Percentiles rank a stretch among this genome's conserved stretches.
phyloP scores from a whole-genome alignment of 2,329 filamentous ascomycete species.

The Paramyrothecium sp. region DNA sequence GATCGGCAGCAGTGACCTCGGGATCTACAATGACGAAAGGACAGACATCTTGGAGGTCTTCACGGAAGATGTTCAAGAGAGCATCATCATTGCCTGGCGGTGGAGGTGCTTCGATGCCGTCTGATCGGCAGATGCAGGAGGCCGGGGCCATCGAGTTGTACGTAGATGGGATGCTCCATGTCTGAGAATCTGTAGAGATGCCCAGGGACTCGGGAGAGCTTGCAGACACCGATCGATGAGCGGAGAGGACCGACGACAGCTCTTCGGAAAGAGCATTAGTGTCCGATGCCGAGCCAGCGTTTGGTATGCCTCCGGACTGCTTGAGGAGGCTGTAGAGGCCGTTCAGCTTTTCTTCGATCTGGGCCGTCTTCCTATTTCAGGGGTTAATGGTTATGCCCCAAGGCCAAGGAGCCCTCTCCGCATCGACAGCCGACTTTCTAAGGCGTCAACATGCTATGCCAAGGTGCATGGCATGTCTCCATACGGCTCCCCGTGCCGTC shows the following conservation, averaged over 20 bases:
- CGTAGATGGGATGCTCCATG: slow-evolving; percentile 32
- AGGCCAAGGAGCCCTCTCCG: too few relatives aligned
- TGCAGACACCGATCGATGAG: slow-evolving; percentile 13
- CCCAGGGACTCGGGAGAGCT: slow-evolving; percentile 9
- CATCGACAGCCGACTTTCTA: too few relatives aligned
- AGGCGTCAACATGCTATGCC: neutral
- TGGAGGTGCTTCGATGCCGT: slow-evolving; percentile 33
- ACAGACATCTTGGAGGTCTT: slow-evolving; percentile 38
- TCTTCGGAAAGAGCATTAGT: slow-evolving; percentile 25
- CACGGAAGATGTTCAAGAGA: slow-evolving; percentile 42
- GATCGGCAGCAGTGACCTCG: slow-evolving; percentile 29
- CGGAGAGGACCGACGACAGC: slow-evolving; percentile 18
- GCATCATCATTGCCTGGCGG: slow-evolving; percentile 44
- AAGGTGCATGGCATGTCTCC: neutral
- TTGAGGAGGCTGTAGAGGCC: slow-evolving; percentile 47
- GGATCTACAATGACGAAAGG: slow-evolving; percentile 47
- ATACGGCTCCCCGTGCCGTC: neutral
- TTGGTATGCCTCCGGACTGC: slow-evolving; percentile 36
- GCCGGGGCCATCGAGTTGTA: slow-evolving; percentile 47
- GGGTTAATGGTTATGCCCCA: neutral
- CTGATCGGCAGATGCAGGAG: slow-evolving; percentile 46
- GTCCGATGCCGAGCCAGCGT: slow-evolving; percentile 17
- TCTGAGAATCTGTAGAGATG: slow-evolving; percentile 11
- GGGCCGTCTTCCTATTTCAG: slow-evolving; percentile 40
- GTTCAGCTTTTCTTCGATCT: slow-evolving; percentile 49